Base-by-base conservation (phyloP, 495 filamentous ascomycete genomes). In the Podospora tetraspora region DNA sequence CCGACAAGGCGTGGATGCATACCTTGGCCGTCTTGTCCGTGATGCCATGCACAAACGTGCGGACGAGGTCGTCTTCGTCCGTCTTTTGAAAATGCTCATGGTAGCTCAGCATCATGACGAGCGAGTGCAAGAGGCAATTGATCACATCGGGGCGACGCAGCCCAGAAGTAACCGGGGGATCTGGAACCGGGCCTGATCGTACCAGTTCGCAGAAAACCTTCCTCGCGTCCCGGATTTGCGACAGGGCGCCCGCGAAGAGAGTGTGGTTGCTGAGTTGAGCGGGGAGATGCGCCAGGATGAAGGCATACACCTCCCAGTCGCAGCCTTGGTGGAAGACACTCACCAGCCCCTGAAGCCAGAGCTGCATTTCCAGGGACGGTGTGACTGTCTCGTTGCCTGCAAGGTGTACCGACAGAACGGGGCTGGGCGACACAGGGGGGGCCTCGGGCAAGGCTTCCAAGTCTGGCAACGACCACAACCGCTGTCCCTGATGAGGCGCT, bases 221-320 rank as follows among this genome's bases (percentile, higher is more conserved):
- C 71, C 94, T 87, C n/a, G 97, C 75, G 34, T 90, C 81, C 71
- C 90, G 89, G 70, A 98, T 83, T 62, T 96, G 89, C 25, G 86
- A 83, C 13, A 89, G 85, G 10, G 90, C 86, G 60, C 84, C 88
- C 62, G 77, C 81, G 77, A 97, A 97, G 8, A 97, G 81, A n/a
- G 91, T 87, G 70, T 92, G 91, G 74, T 98, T 98, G 73, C 89
- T 89, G 37, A 99, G 84, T 73, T 97, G 94, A 25, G 90, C 89
- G 13, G 91, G 89, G n/a, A 97, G 79, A 75, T 97, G 91, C 13
- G 91, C 90, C 13, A 98, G 83, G 30, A 95, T 85, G 75, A 92
- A 97, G 79, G 91, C 94, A 82, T 96, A 97, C 1, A 97, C 80
- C 77, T 98, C 93, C 96, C 96, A 99, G 63, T 97, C 91, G 30